Evolutionary conservation across 78 protist species (phyloP).

Genomic region (Goniomonas avonlea): DNA sequence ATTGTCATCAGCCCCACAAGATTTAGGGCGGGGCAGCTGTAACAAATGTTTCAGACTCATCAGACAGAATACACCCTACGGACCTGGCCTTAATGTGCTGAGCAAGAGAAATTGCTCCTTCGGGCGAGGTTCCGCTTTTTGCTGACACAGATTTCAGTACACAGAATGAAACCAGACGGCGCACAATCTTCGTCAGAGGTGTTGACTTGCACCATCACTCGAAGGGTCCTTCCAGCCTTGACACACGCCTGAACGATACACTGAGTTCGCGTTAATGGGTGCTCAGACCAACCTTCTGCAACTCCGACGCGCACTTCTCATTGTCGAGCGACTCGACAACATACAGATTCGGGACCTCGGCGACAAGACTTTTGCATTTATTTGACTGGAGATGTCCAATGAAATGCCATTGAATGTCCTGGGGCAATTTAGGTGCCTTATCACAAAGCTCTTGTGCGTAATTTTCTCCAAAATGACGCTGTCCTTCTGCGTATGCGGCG

Average conservation of each 20-base stretch:
- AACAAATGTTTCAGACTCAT: neutral
- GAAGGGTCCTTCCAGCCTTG: neutral
- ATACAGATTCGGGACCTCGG: neutral
- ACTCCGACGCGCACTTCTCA: slow-evolving; percentile 22
- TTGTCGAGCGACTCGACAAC: slow-evolving; percentile 44
- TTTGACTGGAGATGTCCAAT: slow-evolving; percentile 67
- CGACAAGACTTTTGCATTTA: slow-evolving; percentile 31
- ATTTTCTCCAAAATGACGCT: slow-evolving; percentile 69
- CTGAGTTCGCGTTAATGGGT: neutral
- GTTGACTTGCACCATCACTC: slow-evolving; percentile 47
- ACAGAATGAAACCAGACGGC: no score
- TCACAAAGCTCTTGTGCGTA: slow-evolving; percentile 52
- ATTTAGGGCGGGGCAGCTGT: neutral
- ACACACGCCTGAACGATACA: neutral
- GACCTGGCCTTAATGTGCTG: slow-evolving; percentile 3
- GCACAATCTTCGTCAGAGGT: slow-evolving; percentile 51
- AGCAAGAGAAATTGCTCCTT: slow-evolving; percentile 5
- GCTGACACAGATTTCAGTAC: neutral
- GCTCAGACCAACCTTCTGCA: slow-evolving; percentile 20
- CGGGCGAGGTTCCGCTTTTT: neutral
- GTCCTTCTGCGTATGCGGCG: slow-evolving; percentile 31
- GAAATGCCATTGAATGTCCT: slow-evolving; percentile 58
- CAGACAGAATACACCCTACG: neutral
- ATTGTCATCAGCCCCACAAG: slow-evolving; percentile 71
- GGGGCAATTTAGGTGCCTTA: slow-evolving; percentile 44